Evolutionary conservation across 1,139 yeast species (phyloP), one percentile per base, ranked within the genome.

Genomic region (Blastobotrys buckinghamii): DNA sequence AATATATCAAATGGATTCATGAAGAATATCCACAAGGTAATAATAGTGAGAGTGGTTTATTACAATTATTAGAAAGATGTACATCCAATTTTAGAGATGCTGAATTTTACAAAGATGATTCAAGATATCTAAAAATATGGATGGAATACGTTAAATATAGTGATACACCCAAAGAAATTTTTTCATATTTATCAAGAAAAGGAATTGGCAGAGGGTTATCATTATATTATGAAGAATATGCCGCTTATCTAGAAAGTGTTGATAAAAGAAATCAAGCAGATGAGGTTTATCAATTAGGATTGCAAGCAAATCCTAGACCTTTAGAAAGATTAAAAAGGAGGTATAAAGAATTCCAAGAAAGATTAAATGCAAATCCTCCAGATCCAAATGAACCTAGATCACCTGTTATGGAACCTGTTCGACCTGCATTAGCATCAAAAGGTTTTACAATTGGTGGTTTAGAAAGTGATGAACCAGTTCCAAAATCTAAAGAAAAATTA

Each of bases 91-190:
- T 88, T 60, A 72, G 83, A 57, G 89, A 84, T 58, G 74, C 75
- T 24, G 64, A 68, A 1, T 79, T 77, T 55, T 90, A 89, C 64
- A 82, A 81, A 53, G 84, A 90, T 62, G 97, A 90, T 62, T 78
- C 89, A 0, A 68, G 97, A 45, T 90, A 86, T 62, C 67, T 92
- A 47, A 76, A 75, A 53, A 74, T 89, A 0, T 92, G 98, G 97
- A 67, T 90, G 45, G 81, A 80, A 52, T 87, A 85, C 62, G 78
- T 83, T 20, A 75, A 74, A 22, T 82, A 78, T 58, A 77, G 85
- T 0, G 92, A 85, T 54, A 73, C 82, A 5, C 92, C 94, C 0
- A 67, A 76, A 36, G 95, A 86, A 50, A 74, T 87, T 4, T 90
- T 83, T 63, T 73, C 79, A 1, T 89, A 84, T 61, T 70, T 92